Evolutionary conservation across 2,329 filamentous ascomycete species (phyloP).

Genomic region (Penicillium digitatum): DNA sequence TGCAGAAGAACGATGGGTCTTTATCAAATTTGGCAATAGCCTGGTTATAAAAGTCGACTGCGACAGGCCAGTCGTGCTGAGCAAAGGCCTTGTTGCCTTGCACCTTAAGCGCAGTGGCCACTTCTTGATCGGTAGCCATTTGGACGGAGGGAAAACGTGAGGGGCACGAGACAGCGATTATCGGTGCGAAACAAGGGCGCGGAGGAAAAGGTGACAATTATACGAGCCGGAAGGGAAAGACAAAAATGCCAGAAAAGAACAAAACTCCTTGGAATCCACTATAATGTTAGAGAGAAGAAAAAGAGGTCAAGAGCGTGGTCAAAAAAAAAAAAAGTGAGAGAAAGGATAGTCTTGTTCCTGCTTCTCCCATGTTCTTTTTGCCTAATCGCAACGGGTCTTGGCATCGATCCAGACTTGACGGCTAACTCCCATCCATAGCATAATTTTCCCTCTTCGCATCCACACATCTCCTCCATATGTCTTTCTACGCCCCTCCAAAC

Average conservation of each 20-base stretch:
- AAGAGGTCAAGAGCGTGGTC: constrained; percentile 1
- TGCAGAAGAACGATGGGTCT: constrained; percentile 88
- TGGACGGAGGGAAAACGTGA: constrained; percentile 17
- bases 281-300: constrained; percentile 6
- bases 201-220: constrained; percentile 1
- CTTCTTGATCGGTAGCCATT: constrained; percentile 52
- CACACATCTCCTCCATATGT: constrained; percentile 28
- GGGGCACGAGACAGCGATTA: constrained; percentile 28
- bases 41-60: constrained; percentile 78
- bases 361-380: constrained; percentile 22
- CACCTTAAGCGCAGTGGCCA: constrained; percentile 81
- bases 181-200: constrained; percentile 12
- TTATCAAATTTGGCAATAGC: constrained; percentile 80
- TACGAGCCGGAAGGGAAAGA: constrained; percentile 5
- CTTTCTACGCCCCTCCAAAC: constrained; percentile 66
- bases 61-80: constrained; percentile 77
- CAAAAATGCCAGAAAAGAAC: not conserved
- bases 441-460: constrained; percentile 4
- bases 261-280: not conserved
- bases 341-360: constrained; percentile 13
- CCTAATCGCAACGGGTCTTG: constrained; percentile 29
- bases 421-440: constrained; percentile 8
- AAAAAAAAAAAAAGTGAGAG: constrained; percentile 3
- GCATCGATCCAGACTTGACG: constrained; percentile 29
- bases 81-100: constrained; percentile 92